A percentile compares a stretch with the other conserved stretches of the same genome.
Conservation (phyloP, 1,139 yeast species). For the Sporopachydermia cereana region DNA sequence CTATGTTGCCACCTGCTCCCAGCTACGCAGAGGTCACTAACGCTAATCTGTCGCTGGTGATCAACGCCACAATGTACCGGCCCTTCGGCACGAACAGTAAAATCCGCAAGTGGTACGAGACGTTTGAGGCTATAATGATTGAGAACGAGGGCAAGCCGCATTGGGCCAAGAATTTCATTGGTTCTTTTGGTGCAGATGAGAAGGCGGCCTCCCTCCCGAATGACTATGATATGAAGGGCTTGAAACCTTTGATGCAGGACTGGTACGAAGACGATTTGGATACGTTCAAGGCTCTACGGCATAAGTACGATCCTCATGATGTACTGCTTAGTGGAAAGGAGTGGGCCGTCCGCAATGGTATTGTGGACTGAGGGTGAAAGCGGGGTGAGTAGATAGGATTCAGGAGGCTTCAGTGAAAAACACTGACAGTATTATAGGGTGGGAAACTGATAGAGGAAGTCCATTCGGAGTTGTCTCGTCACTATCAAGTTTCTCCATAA, state of each 20-base stretch:
- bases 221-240: conserved; percentile 76
- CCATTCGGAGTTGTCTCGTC: too few species aligned
- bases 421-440: too few species aligned
- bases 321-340: conserved; percentile 64
- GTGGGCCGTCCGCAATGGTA: conserved; percentile 78
- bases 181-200: conserved; percentile 28
- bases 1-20: conserved; percentile 43
- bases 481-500: too few species aligned
- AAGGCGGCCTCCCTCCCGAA: conserved; percentile 20
- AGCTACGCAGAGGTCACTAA: conserved; percentile 39
- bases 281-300: conserved; percentile 49
- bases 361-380: conserved; percentile 26
- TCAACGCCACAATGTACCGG: conserved; percentile 92
- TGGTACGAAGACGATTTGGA: conserved; percentile 74
- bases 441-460: too few species aligned
- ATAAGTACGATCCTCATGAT: conserved; percentile 66
- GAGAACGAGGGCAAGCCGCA: conserved; percentile 90
- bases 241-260: conserved; percentile 50
- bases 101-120: conserved; percentile 68
- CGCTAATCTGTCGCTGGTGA: conserved; percentile 70
- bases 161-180: conserved; percentile 97
- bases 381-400: too few species aligned
- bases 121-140: conserved; percentile 68
- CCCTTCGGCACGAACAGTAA: conserved; percentile 73
- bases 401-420: too few species aligned